Conservation (phyloP, 2,329 filamentous ascomycete species). For the Rhexocercosporidium sp. region DNA sequence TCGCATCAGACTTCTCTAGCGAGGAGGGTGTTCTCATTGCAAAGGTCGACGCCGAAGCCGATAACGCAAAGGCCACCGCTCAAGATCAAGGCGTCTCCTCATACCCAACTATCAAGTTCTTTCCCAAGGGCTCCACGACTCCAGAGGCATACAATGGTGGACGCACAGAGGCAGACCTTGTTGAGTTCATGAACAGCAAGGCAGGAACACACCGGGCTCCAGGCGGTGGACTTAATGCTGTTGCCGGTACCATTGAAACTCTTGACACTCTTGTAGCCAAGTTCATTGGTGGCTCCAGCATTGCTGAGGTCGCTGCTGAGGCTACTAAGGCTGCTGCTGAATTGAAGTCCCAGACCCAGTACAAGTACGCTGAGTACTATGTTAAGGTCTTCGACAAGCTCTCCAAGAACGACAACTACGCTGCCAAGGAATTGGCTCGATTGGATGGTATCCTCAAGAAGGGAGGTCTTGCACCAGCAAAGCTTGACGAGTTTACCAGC, state of each 20-base stretch:
- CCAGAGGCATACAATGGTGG: constrained; percentile 74
- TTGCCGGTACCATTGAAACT: constrained; percentile 80
- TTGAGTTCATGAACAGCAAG: constrained; percentile 86
- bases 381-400: constrained; percentile 89
- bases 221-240: constrained; percentile 79
- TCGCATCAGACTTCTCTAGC: constrained; percentile 79
- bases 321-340: constrained; percentile 72
- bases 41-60: constrained; percentile 93
- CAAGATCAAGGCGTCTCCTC: constrained; percentile 77
- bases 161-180: constrained; percentile 76
- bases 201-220: constrained; percentile 82
- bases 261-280: constrained; percentile 79
- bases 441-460: constrained; percentile 82
- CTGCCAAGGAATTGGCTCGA: constrained; percentile 82
- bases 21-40: constrained; percentile 84
- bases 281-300: constrained; percentile 63
- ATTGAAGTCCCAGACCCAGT: constrained; percentile 64
- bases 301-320: constrained; percentile 71
- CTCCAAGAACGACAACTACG: constrained; percentile 76
- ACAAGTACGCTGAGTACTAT: constrained; percentile 93
- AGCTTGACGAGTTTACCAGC: constrained; percentile 85
- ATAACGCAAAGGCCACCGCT: constrained; percentile 80
- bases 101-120: constrained; percentile 98
- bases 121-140: constrained; percentile 81
- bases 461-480: constrained; percentile 82